phyloP scores from a whole-genome alignment of 257 asterid genomes.

The Dorcoceras hygrometricum region DNA sequence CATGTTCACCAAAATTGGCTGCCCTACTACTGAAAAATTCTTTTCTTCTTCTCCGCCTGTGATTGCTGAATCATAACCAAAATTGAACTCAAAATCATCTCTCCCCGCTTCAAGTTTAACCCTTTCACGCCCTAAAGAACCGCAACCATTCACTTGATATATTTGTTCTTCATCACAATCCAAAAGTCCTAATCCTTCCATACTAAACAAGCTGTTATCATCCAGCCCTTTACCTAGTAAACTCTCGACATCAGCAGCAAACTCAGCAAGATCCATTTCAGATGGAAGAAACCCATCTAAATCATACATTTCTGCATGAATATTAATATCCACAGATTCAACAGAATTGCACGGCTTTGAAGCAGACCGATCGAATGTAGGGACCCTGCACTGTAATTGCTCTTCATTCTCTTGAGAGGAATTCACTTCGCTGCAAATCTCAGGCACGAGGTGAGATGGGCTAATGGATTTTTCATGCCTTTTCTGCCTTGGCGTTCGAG shows the following conservation, averaged over 20 bases:
- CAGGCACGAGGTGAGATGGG: slow-evolving; percentile 57
- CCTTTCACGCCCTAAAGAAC: slow-evolving; percentile 29
- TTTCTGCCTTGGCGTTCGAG: slow-evolving; percentile 58
- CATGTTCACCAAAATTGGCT: not conserved
- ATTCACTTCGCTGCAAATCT: slow-evolving; percentile 52
- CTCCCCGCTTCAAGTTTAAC: slow-evolving; percentile 49
- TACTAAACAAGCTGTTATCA: slow-evolving; percentile 55
- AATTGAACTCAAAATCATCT: slow-evolving; percentile 51
- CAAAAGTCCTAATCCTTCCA: slow-evolving; percentile 61
- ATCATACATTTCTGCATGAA: slow-evolving; percentile 22
- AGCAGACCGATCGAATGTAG: slow-evolving; percentile 54
- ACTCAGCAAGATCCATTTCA: slow-evolving; percentile 77
- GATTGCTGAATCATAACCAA: slow-evolving; percentile 46
- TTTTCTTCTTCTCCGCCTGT: slow-evolving; percentile 33
- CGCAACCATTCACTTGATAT: slow-evolving; percentile 13
- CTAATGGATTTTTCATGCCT: slow-evolving; percentile 26
- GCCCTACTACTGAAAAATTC: slow-evolving; percentile 5
- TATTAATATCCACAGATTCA: slow-evolving; percentile 16
- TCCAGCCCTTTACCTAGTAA: slow-evolving; percentile 75
- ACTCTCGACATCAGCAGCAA: slow-evolving; percentile 78
- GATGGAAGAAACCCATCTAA: slow-evolving; percentile 54
- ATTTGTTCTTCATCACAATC: slow-evolving; percentile 31
- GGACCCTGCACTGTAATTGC: slow-evolving; percentile 66
- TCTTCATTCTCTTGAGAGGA: slow-evolving; percentile 58
- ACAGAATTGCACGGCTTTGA: slow-evolving; percentile 41